Percentiles rank a stretch among this genome's conserved stretches.
These are phyloP conservation scores for Colletotrichum australisinense DNA, from an alignment of 2,329 filamentous ascomycete genomes.

Conservation along the genomic window DNA sequence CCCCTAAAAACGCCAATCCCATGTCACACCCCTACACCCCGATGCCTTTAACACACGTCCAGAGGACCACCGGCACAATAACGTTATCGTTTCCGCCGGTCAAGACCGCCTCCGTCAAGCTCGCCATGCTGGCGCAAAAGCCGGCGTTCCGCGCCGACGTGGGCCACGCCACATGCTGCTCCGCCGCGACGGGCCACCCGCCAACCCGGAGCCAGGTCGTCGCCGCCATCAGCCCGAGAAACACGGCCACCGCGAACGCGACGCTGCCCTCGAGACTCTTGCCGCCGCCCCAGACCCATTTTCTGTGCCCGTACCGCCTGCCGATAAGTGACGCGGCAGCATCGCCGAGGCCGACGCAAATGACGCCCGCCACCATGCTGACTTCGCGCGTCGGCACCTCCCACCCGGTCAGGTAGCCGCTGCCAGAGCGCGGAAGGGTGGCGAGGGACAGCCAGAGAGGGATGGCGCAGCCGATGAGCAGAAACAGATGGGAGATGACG, in stretches of 20 bases:
- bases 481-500: slow-evolving; percentile 95
- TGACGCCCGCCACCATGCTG: slow-evolving; percentile 90
- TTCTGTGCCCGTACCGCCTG: slow-evolving; percentile 83
- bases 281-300: slow-evolving; percentile 97
- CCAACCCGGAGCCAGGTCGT: slow-evolving; percentile 82
- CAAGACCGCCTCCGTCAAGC: slow-evolving; percentile 92
- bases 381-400: slow-evolving; percentile 79
- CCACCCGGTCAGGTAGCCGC: slow-evolving; percentile 76
- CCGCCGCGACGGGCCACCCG: slow-evolving; percentile 80
- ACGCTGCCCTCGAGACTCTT: slow-evolving; percentile 91
- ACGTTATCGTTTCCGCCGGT: slow-evolving; percentile 99
- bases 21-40: slow-evolving; percentile 56
- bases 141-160: slow-evolving; percentile 76
- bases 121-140: slow-evolving; percentile 82
- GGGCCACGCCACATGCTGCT: slow-evolving; percentile 66
- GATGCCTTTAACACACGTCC: slow-evolving; percentile 88
- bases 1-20: slow-evolving; percentile 24
- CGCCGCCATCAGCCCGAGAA: slow-evolving; percentile 75
- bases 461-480: slow-evolving; percentile 94
- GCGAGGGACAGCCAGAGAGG: slow-evolving; percentile 91
- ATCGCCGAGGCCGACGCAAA: slow-evolving; percentile 96
- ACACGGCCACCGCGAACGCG: slow-evolving; percentile 86
- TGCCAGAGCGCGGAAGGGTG: slow-evolving; percentile 68
- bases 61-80: slow-evolving; percentile 91
- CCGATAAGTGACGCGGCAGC: slow-evolving; percentile 93